Evolutionary conservation across 2,329 filamentous ascomycete genomes (phyloP).

Genomic region (Colletotrichum kahawae): DNA sequence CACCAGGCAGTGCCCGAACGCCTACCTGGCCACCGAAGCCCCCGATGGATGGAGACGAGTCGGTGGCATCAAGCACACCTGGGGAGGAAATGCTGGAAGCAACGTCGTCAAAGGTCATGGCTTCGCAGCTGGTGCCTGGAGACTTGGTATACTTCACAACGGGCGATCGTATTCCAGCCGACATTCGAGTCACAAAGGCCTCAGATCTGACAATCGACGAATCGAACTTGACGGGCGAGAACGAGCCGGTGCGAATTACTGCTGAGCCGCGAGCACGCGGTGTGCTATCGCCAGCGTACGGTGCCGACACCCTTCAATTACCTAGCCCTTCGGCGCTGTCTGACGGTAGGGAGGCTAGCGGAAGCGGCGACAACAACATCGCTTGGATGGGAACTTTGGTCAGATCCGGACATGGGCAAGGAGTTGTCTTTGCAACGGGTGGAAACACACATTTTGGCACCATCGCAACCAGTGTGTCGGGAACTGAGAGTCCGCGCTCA

Average conservation of each 20-base stretch:
- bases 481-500: constrained; percentile 93
- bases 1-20: constrained; percentile 36
- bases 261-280: constrained; percentile 58
- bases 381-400: constrained; percentile 98
- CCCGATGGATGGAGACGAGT: constrained; percentile 42
- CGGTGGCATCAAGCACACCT: constrained; percentile 56
- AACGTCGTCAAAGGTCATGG: constrained; percentile 83
- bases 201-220: constrained; percentile 93
- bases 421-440: constrained; percentile 96
- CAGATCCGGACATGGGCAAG: constrained; percentile 92
- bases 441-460: constrained; percentile 94
- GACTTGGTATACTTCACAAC: constrained; percentile 95
- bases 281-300: constrained; percentile 34
- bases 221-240: constrained; percentile 96
- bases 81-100: constrained; percentile 70
- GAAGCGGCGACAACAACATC: constrained; percentile 85
- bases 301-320: constrained; percentile 30
- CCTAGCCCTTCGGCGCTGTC: constrained; percentile 50
- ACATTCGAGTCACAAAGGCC: constrained; percentile 91
- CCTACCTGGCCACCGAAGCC: constrained; percentile 56
- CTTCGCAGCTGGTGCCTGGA: constrained; percentile 85
- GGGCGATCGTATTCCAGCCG: constrained; percentile 93
- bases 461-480: constrained; percentile 91
- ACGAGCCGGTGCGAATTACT: constrained; percentile 85
- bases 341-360: constrained; percentile 67